Conservation (phyloP, 257 asterid species). For the Gynochthodes officinalis region DNA sequence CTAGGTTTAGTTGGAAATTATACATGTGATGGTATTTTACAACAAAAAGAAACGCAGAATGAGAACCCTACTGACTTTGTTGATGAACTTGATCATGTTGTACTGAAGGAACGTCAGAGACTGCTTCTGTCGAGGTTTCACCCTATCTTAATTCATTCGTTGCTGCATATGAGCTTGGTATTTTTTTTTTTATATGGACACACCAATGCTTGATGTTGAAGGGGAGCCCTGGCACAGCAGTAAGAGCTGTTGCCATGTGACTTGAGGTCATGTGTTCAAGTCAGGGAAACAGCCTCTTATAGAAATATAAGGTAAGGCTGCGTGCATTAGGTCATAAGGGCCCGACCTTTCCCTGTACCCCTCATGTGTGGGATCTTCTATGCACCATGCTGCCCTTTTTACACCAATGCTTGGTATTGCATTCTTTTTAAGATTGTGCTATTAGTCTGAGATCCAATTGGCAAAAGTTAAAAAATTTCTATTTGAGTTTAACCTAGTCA, state of each 20-base stretch:
- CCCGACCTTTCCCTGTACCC: too few relatives aligned
- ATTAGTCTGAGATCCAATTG: not conserved
- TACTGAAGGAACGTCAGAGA: conserved; percentile 52
- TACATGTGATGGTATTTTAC: conserved; percentile 19
- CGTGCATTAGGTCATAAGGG: too few relatives aligned
- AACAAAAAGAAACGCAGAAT: conserved; percentile 30
- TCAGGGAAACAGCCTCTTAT: too few relatives aligned
- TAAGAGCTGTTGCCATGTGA: too few relatives aligned
- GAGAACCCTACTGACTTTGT: conserved; percentile 28
- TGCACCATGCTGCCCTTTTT: too few relatives aligned
- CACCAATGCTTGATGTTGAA: not conserved
- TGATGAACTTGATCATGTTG: conserved; percentile 62
- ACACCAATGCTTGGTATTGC: not conserved
- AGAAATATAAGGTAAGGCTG: too few relatives aligned
- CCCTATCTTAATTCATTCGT: conserved; percentile 13
- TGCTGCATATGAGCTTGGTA: not conserved
- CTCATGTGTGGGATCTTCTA: too few relatives aligned
- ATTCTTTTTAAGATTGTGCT: not conserved
- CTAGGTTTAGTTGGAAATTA: conserved; percentile 22
- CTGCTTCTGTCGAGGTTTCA: conserved; percentile 55
- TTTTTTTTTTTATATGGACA: not conserved
- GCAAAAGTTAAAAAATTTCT: not conserved
- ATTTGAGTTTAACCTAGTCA: not conserved
- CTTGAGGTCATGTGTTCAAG: too few relatives aligned
- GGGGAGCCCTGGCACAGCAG: too few relatives aligned